Base-by-base conservation (phyloP, 2,329 filamentous ascomycete genomes). In the Cryphonectria parasitica region DNA sequence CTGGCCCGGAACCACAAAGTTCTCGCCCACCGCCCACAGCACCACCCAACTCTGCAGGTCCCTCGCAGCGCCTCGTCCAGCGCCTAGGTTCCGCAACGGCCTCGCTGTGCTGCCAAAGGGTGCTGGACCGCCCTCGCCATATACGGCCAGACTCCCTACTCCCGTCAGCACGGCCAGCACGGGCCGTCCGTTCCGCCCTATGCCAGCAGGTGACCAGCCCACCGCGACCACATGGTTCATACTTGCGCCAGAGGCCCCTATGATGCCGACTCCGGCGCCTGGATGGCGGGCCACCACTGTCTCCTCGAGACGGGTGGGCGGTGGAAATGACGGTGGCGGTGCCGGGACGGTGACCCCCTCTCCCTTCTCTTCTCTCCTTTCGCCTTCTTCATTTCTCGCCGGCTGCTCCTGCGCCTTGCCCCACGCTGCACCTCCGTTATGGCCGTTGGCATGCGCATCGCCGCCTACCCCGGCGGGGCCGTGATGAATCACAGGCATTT, bases 171-270 rank as follows among this genome's bases (percentile, higher is more conserved):
- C 84, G 19, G 80, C 82, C 45, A 90, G 78, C 6, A 88, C 82
- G 0, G 87, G 83, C 1, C 88, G 82, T 10, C 82, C 76, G 74
- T 88, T 88, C 56, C 83, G 82, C 1, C 88, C 87, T n/a, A 90
- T 77, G 1, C 85, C 86, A n/a, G 78, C 79, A 0, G 87, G 87
- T n/a, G 87, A 89, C 88, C 88, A 90, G 64, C 82, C 84, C 28
- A 89, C 73, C 11, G 81, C 78, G 19, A 88, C 82, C 22, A 87
- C 82, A 74, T 89, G 87, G 72, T 87, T 88, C 74, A 89, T 80
- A 3, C 85, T 84, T 63, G 81, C 81, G 4, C 86, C 87, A 2
- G 82, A 81, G 22, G 82, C 82, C 0, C 85, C 85, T 52, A 88
- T 81, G 1, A 81, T 73, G 2, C 83, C 83, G 5, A 75, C 76